phyloP scores from a whole-genome alignment of 2,329 filamentous ascomycete species.

The Fusarium sp. region DNA sequence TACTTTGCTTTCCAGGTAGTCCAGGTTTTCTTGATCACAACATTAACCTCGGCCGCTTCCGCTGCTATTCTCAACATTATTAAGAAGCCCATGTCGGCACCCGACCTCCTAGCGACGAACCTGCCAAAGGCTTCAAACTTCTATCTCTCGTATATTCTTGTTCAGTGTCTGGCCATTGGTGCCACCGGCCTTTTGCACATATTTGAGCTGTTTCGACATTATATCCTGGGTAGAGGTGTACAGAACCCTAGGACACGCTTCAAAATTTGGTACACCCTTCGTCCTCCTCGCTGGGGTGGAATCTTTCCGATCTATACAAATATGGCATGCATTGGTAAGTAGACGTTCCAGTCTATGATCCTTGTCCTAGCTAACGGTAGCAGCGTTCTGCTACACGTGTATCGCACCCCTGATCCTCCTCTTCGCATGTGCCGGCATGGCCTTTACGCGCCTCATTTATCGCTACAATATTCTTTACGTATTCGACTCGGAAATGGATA shows the following conservation, averaged over 20 bases:
- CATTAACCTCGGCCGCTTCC: slow-evolving; percentile 82
- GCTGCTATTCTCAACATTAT: slow-evolving; percentile 73
- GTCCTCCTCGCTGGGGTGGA: slow-evolving; percentile 84
- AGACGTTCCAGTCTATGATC: fast-evolving
- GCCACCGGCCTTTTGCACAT: slow-evolving; percentile 78
- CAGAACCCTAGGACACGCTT: slow-evolving; percentile 86
- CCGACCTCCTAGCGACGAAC: slow-evolving; percentile 74
- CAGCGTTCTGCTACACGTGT: slow-evolving; percentile 84
- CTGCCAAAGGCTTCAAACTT: slow-evolving; percentile 91
- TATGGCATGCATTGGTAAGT: slow-evolving; percentile 80
- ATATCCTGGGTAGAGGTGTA: slow-evolving; percentile 75
- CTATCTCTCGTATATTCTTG: slow-evolving; percentile 91
- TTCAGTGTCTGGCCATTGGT: slow-evolving; percentile 87
- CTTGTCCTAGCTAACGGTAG: slow-evolving; percentile 1
- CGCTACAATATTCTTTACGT: slow-evolving; percentile 93
- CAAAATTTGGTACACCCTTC: slow-evolving; percentile 77
- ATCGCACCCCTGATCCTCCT: slow-evolving; percentile 87
- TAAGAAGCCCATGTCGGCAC: slow-evolving; percentile 68
- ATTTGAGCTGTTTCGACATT: slow-evolving; percentile 67
- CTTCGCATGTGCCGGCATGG: slow-evolving; percentile 83
- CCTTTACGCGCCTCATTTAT: slow-evolving; percentile 86
- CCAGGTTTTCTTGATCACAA: slow-evolving; percentile 91
- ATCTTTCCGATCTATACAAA: slow-evolving; percentile 85
- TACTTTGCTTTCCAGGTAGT: slow-evolving; percentile 93
- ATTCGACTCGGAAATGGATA: slow-evolving; percentile 83